Evolutionary conservation across 768 basidiomycete genomes (phyloP).

Genomic region (Hygrocybe coccinea): DNA sequence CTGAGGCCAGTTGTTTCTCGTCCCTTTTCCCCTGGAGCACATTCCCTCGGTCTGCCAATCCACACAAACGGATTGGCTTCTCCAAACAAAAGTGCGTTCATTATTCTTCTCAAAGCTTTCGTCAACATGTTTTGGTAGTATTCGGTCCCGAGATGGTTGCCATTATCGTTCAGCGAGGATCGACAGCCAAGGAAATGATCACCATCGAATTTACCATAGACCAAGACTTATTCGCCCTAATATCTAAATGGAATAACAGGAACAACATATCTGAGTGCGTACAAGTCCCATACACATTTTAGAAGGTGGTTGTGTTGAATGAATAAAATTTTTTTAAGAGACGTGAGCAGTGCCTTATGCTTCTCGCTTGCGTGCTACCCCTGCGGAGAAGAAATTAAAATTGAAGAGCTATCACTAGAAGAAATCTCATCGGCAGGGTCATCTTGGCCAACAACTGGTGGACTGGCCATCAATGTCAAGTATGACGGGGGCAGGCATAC

Average conservation of each 20-base stretch:
- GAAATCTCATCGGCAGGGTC: constrained; percentile 27
- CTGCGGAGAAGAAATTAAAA: constrained; percentile 20
- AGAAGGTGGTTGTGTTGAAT: background rate
- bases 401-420: constrained; percentile 15
- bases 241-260: constrained; percentile 37
- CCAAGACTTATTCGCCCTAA: constrained; percentile 20
- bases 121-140: constrained; percentile 1
- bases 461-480: constrained; percentile 32
- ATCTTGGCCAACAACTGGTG: constrained; percentile 41
- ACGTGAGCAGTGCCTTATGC: constrained; percentile 36
- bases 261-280: constrained; percentile 32
- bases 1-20: too few species aligned
- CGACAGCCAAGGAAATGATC: constrained; percentile 13
- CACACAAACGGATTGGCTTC: too few species aligned
- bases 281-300: too few species aligned
- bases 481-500: constrained; percentile 24
- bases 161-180: constrained; percentile 24
- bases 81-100: background rate
- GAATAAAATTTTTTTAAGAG: constrained; percentile 18
- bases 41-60: too few species aligned
- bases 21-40: too few species aligned
- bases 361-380: constrained; percentile 45
- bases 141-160: constrained; percentile 17
- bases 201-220: constrained; percentile 22
- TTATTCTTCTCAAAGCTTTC: background rate